phyloP scores from a whole-genome alignment of 1,139 yeast species.

The Saccharomyces hybrid region DNA sequence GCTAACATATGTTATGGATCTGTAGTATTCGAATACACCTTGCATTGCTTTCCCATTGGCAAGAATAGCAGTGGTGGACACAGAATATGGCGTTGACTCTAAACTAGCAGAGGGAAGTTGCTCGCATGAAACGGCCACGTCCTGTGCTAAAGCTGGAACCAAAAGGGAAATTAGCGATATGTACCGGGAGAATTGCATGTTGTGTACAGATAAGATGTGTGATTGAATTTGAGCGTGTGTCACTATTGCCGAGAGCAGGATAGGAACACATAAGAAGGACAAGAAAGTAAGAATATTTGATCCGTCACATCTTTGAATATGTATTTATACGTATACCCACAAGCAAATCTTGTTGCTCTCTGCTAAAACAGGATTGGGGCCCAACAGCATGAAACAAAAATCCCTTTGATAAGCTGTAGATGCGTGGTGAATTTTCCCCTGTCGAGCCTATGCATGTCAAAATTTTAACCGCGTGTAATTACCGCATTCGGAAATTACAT shows the following conservation, averaged over 20 bases:
- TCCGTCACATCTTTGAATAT: too few species aligned
- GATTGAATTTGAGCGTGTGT: too few species aligned
- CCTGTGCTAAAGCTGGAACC: constrained; percentile 4
- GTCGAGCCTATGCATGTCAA: not conserved
- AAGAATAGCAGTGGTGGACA: constrained; percentile 15
- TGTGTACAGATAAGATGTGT: not conserved
- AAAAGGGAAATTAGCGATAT: not conserved
- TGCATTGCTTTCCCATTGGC: constrained; percentile 16
- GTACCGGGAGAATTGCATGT: constrained; percentile 1
- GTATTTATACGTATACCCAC: too few species aligned
- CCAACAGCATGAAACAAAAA: not conserved
- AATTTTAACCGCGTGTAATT: not conserved
- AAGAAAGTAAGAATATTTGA: too few species aligned
- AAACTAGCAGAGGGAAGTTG: constrained; percentile 19
- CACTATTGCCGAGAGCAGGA: too few species aligned
- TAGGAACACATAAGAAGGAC: too few species aligned
- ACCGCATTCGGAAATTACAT: constrained; percentile 3
- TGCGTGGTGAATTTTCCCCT: not conserved
- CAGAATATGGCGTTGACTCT: constrained; percentile 24
- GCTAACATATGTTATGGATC: constrained; percentile 18
- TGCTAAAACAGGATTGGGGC: too few species aligned
- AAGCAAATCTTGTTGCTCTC: too few species aligned
- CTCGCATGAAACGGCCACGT: constrained; percentile 18
- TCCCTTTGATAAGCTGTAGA: not conserved
- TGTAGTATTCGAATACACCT: constrained; percentile 21